Conservation (phyloP, 768 basidiomycete genomes). For the Termitomyces sp. region DNA sequence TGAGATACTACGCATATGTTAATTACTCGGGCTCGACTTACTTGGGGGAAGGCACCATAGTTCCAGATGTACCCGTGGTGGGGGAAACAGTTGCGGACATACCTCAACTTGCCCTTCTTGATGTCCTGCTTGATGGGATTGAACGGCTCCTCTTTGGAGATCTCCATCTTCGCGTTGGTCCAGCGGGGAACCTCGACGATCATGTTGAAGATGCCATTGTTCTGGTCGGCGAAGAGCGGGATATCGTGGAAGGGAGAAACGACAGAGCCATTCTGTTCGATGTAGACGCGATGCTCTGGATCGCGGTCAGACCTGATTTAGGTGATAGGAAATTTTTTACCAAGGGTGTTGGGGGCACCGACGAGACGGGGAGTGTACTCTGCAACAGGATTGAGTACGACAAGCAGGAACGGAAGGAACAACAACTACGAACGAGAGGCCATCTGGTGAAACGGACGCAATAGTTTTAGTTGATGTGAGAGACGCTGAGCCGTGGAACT, state of each 20-base stretch:
- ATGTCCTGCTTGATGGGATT: slow-evolving; percentile 99
- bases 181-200: slow-evolving; percentile 97
- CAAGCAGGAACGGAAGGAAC: slow-evolving; percentile 3
- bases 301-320: slow-evolving; percentile 13
- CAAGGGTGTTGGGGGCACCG: slow-evolving; percentile 90
- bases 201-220: slow-evolving; percentile 97
- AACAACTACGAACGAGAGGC: slow-evolving; percentile 30
- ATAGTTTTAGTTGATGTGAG: slow-evolving; percentile 55
- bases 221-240: slow-evolving; percentile 95
- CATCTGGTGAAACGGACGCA: slow-evolving; percentile 49
- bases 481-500: slow-evolving; percentile 44
- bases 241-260: slow-evolving; percentile 93
- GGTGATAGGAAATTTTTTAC: slow-evolving; percentile 34
- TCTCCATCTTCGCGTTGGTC: slow-evolving; percentile 99
- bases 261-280: slow-evolving; percentile 84
- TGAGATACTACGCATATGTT: neutral
- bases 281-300: slow-evolving; percentile 90
- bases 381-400: slow-evolving; percentile 23
- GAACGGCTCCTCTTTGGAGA: slow-evolving; percentile 96
- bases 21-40: slow-evolving; percentile 21
- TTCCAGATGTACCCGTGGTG: slow-evolving; percentile 99
- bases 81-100: slow-evolving; percentile 99
- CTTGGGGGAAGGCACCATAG: slow-evolving; percentile 99
- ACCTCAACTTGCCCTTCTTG: slow-evolving; percentile 94
- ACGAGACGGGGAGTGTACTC: slow-evolving; percentile 74